These are phyloP conservation scores for Zanthoxylum bungeanum DNA, from an alignment of 345 rosid species.

Conservation along the genomic window DNA sequence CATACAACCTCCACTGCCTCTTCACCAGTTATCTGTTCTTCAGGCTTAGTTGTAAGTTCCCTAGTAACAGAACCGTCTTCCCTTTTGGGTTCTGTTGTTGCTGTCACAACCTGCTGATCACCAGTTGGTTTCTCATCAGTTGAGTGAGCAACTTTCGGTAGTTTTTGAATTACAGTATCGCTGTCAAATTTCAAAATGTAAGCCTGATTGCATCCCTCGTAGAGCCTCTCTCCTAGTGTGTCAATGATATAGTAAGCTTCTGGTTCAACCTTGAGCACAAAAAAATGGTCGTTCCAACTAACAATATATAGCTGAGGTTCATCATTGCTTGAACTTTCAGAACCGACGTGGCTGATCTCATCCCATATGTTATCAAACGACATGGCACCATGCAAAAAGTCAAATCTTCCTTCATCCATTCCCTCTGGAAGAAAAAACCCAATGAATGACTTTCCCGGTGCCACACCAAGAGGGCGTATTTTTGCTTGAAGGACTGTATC, in stretches of 20 bases:
- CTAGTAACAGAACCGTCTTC: conserved; percentile 30
- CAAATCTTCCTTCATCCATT: conserved; percentile 65
- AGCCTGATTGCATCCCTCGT: conserved; percentile 93
- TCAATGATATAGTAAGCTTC: conserved; percentile 92
- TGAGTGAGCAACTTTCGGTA: conserved; percentile 28
- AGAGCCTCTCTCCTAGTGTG: conserved; percentile 94
- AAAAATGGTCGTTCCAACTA: conserved; percentile 99
- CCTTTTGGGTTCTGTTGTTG: conserved; percentile 33
- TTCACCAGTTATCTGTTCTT: conserved; percentile 23
- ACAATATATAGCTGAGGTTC: conserved; percentile 76
- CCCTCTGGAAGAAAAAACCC: conserved; percentile 96
- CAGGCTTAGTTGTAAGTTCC: conserved; percentile 16
- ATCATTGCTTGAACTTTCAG: conserved; percentile 34
- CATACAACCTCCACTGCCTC: conserved; percentile 50
- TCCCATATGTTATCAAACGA: conserved; percentile 96
- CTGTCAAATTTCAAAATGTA: conserved; percentile 82
- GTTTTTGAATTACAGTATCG: conserved; percentile 46
- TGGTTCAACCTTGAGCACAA: conserved; percentile 71
- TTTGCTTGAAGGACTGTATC: conserved; percentile 91
- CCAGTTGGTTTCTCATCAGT: conserved; percentile 46
- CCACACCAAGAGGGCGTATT: conserved; percentile 63
- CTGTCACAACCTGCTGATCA: conserved; percentile 26
- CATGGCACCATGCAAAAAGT: conserved; percentile 83
- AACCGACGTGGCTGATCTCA: conserved; percentile 56
- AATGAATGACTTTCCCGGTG: conserved; percentile 70